Evolutionary conservation across 1,139 yeast species (phyloP).

Genomic region (Meyerozyma elateridarum): DNA sequence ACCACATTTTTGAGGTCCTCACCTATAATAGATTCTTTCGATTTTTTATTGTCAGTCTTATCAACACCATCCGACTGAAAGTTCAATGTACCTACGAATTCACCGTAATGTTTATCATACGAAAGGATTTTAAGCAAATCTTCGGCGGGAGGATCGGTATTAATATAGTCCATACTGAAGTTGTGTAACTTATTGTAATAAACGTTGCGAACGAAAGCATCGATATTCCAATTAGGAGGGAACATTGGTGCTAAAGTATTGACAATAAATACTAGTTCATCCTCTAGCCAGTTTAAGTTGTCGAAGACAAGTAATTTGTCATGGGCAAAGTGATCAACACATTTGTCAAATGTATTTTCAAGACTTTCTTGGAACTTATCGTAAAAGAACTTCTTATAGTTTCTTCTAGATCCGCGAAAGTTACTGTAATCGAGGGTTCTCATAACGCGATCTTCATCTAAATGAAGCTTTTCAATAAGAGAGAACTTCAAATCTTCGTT

Average conservation of each 20-base stretch:
- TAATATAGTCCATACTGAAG: constrained; percentile 58
- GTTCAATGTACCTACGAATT: constrained; percentile 29
- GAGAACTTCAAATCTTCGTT: constrained; percentile 64
- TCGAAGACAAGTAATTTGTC: constrained; percentile 59
- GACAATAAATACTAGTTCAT: constrained; percentile 66
- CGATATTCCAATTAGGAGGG: constrained; percentile 66
- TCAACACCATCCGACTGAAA: constrained; percentile 15
- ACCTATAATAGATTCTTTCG: constrained; percentile 56
- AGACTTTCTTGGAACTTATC: constrained; percentile 58
- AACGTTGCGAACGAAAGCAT: constrained; percentile 54
- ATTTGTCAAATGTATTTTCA: constrained; percentile 61
- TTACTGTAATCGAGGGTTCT: constrained; percentile 25
- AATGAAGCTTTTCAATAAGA: constrained; percentile 43
- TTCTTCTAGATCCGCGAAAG: constrained; percentile 47
- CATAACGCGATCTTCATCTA: constrained; percentile 15
- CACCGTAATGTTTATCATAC: constrained; percentile 65
- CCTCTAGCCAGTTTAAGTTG: constrained; percentile 78
- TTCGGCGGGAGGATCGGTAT: constrained; percentile 69
- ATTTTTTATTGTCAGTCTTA: constrained; percentile 27
- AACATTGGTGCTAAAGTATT: constrained; percentile 59
- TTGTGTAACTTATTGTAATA: constrained; percentile 67
- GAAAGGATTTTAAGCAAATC: constrained; percentile 62
- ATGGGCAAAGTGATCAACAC: constrained; percentile 51
- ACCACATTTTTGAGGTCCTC: constrained; percentile 59
- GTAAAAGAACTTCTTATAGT: constrained; percentile 63